These are phyloP conservation scores for Amesomyces nigricolor DNA, from an alignment of 2,329 filamentous ascomycete species.

Conservation along the genomic window DNA sequence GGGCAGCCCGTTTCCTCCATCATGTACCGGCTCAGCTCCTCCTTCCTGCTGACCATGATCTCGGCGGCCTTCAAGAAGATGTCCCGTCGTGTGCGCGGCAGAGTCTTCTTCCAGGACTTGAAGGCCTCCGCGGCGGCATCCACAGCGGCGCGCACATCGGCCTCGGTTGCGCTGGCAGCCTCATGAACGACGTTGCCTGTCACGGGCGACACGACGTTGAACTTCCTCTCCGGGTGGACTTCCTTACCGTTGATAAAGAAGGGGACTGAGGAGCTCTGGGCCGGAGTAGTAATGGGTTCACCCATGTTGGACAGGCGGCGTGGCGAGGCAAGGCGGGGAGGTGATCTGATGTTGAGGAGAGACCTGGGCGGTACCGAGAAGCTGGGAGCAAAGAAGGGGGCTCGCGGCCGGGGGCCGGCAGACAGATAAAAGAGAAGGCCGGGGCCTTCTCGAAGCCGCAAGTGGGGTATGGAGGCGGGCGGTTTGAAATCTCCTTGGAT, in stretches of 20 bases:
- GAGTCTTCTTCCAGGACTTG: constrained; percentile 60
- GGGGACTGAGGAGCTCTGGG: constrained; percentile 27
- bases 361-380: neutral
- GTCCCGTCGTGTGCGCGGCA: constrained; percentile 56
- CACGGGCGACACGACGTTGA: constrained; percentile 29
- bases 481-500: neutral
- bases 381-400: neutral
- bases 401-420: neutral
- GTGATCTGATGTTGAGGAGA: constrained; percentile 2
- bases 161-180: constrained; percentile 26
- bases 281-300: constrained; percentile 5
- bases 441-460: neutral
- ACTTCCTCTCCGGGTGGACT: constrained; percentile 23
- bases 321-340: neutral
- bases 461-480: constrained; percentile 1
- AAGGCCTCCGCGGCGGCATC: constrained; percentile 59
- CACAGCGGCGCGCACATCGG: constrained; percentile 30
- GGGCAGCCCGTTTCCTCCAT: constrained; percentile 42
- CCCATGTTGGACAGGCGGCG: constrained; percentile 14
- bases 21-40: constrained; percentile 58
- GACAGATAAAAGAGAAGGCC: neutral
- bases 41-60: constrained; percentile 52
- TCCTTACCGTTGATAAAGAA: constrained; percentile 32
- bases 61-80: constrained; percentile 66
- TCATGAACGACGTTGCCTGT: constrained; percentile 29